Percentiles rank a stretch among this genome's conserved stretches.
These are phyloP conservation scores for Teunomyces tritomae DNA, from an alignment of 805 yeast genomes.

Conservation along the genomic window DNA sequence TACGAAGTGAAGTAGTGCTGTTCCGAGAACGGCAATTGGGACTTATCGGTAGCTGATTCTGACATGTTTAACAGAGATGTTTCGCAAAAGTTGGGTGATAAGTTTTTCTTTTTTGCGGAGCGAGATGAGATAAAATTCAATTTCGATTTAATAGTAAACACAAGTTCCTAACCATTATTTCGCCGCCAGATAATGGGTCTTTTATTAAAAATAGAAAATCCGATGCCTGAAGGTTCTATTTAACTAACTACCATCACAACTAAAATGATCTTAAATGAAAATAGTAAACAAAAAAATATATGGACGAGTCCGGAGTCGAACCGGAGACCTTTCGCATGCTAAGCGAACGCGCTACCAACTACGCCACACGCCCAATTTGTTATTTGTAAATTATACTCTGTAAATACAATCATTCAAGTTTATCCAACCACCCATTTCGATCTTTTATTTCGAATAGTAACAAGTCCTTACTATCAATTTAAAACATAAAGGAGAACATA, in stretches of 20 bases:
- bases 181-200: not conserved
- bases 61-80: constrained; percentile 5
- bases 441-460: too few relatives aligned
- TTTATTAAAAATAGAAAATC: too few relatives aligned
- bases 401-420: too few relatives aligned
- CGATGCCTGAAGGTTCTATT: too few relatives aligned
- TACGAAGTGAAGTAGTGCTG: constrained; percentile 95
- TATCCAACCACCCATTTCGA: too few relatives aligned
- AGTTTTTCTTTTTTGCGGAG: constrained; percentile 1
- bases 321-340: constrained; percentile 79
- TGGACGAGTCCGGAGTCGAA: constrained; percentile 77
- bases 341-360: constrained; percentile 82
- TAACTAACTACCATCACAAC: too few relatives aligned
- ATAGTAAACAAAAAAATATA: constrained; percentile 13
- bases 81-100: not conserved
- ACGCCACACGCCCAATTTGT: constrained; percentile 60
- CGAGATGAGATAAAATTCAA: constrained; percentile 4
- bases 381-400: too few relatives aligned
- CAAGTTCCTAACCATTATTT: not conserved
- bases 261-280: too few relatives aligned
- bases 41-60: constrained; percentile 61
- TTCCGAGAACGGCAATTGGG: constrained; percentile 64
- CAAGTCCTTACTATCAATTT: too few relatives aligned
- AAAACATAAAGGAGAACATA: not conserved
- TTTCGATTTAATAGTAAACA: not conserved